Conservation (phyloP, 169 alveolate species). For the Cytauxzoon felis region DNA sequence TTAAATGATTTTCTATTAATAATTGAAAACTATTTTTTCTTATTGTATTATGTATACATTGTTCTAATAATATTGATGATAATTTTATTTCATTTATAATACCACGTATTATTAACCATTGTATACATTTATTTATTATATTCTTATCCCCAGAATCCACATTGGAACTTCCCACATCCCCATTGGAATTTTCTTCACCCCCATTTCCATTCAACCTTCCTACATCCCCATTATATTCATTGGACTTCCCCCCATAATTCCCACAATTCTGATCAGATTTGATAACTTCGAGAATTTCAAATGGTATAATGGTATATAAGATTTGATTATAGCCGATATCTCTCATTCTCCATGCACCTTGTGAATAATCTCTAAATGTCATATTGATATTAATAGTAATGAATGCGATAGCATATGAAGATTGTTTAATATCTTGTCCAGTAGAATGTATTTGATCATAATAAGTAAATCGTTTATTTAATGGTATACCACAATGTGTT, state of each 20-base stretch:
- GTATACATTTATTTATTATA: slow-evolving; percentile 59
- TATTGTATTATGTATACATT: slow-evolving; percentile 72
- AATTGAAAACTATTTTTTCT: slow-evolving; percentile 72
- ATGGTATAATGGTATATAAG: slow-evolving; percentile 71
- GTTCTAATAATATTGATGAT: slow-evolving; percentile 70
- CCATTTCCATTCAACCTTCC: slow-evolving; percentile 13
- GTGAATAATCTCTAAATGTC: slow-evolving; percentile 84
- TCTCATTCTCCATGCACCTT: slow-evolving; percentile 89
- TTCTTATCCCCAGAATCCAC: slow-evolving; percentile 35
- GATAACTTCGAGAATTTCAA: slow-evolving; percentile 74
- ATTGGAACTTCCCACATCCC: slow-evolving; percentile 30
- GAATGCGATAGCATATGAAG: slow-evolving; percentile 81
- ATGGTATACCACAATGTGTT: slow-evolving; percentile 72
- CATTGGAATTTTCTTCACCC: slow-evolving; percentile 22
- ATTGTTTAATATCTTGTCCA: slow-evolving; percentile 89
- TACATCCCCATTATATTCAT: neutral
- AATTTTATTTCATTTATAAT: slow-evolving; percentile 72
- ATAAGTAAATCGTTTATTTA: slow-evolving; percentile 81
- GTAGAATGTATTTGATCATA: slow-evolving; percentile 89
- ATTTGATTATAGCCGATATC: slow-evolving; percentile 82
- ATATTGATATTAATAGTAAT: slow-evolving; percentile 86
- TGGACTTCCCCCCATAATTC: slow-evolving; percentile 10
- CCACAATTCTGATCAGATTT: slow-evolving; percentile 42
- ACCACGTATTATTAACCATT: slow-evolving; percentile 74
- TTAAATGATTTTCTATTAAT: slow-evolving; percentile 72